phyloP scores from a whole-genome alignment of 306 rosid genomes.

The Glycyrrhiza uralensis region DNA sequence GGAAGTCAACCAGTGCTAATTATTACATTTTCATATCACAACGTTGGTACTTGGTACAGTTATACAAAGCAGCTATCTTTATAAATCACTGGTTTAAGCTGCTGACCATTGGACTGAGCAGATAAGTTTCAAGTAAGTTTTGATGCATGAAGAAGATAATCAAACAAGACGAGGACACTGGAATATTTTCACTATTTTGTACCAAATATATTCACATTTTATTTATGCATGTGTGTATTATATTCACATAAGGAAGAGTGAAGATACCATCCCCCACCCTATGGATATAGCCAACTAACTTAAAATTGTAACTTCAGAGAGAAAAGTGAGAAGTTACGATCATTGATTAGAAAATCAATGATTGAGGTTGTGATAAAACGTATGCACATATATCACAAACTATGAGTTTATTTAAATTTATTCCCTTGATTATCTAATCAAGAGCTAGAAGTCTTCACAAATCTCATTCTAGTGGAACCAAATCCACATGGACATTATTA shows the following conservation, averaged over 20 bases:
- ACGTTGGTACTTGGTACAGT: neutral
- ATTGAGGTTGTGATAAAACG: neutral
- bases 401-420: neutral
- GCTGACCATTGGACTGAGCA: neutral
- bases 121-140: neutral
- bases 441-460: neutral
- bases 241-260: neutral
- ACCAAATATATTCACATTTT: neutral
- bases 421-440: neutral
- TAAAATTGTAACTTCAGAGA: neutral
- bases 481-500: neutral
- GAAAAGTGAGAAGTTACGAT: neutral
- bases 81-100: conserved; percentile 6
- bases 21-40: conserved; percentile 6
- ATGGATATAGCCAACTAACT: neutral
- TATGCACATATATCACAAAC: neutral
- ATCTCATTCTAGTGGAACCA: neutral
- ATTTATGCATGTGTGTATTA: neutral
- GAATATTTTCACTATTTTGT: neutral
- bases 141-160: neutral
- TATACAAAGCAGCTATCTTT: conserved; percentile 9
- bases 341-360: neutral
- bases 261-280: neutral
- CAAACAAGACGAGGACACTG: conserved; percentile 1
- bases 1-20: conserved; percentile 9